Conservation (phyloP, 257 asterid species). For the Penstemon barbatus region DNA sequence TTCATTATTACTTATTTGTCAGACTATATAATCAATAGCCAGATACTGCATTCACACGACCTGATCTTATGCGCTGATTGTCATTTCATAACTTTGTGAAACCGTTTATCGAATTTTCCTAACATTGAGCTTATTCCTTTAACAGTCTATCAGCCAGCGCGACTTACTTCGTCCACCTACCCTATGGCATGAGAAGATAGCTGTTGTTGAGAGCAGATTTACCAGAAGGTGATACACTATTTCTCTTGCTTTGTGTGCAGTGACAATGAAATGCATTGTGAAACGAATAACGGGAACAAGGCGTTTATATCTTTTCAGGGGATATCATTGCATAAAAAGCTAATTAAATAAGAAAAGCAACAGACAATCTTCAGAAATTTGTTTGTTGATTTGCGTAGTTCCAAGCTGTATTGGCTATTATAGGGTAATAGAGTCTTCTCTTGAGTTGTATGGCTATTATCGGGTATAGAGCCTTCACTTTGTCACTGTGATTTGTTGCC, state of each 20-base stretch:
- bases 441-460: no score
- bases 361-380: constrained; percentile 8
- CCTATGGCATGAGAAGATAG: constrained; percentile 50
- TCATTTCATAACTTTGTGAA: no score
- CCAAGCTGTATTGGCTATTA: constrained; percentile 8
- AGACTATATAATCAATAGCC: no score
- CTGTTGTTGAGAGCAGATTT: constrained; percentile 18
- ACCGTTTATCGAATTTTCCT: constrained; percentile 13
- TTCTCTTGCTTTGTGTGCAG: constrained; percentile 18
- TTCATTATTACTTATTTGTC: no score
- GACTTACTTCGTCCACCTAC: constrained; percentile 37
- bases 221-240: constrained; percentile 40
- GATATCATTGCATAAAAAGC: background rate
- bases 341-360: background rate
- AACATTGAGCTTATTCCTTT: constrained; percentile 20
- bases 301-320: background rate
- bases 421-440: background rate
- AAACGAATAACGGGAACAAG: background rate
- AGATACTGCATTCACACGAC: no score
- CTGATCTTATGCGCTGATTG: no score
- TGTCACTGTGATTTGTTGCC: background rate
- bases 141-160: constrained; percentile 37
- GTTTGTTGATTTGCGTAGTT: background rate
- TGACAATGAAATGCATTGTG: background rate
- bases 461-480: no score